Base-by-base conservation (phyloP, 2,329 filamentous ascomycete species). In the Sporothrix curviconia region DNA sequence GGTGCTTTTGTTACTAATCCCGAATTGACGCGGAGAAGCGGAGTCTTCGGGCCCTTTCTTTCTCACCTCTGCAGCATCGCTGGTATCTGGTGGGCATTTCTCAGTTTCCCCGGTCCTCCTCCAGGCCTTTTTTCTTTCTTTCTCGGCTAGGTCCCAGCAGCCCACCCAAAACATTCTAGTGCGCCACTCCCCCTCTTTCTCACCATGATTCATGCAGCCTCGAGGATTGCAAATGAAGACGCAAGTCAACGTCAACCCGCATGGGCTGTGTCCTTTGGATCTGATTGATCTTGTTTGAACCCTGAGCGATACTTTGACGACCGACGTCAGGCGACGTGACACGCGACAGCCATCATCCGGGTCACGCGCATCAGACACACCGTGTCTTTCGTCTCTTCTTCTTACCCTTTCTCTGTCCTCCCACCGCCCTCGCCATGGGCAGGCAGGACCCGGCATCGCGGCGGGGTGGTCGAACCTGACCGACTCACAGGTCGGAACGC, bases 401-500 rank as follows among this genome's bases (percentile, higher is more conserved):
- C n/a, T n/a, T n/a, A n/a, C n/a, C n/a, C n/a, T n/a, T n/a, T n/a
- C n/a, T n/a, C n/a, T n/a, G n/a, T n/a, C n/a, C n/a, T n/a, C n/a
- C n/a, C n/a, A n/a, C n/a, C n/a, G 4, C 19, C 9, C 42, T n/a
- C 22, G 19, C 11, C 30, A 59, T 59, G 58, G 54, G 58, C 15
- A 47, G 54, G 43, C 54, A 57, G 24, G 55, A 59, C 36, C 54
- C 58, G 15, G 58, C 54, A 7, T 19, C 54, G 11, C 55, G 59
- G 17, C 42, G 57, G 25, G 54, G n/a, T n/a, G 59, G n/a, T 57
- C 59, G 19, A 66, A 66, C 57, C 58, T 67, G 54, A 65, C 63
- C 2, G 47, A 50, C 14, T 59, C 61, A 15, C 64, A 66, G 43
- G 59, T 63, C 24, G 61, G n/a, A 65, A 56, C 63, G 59, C 52